These are phyloP conservation scores for Ceratocystis papillata DNA, from an alignment of 2,329 filamentous ascomycete species.

Conservation along the genomic window DNA sequence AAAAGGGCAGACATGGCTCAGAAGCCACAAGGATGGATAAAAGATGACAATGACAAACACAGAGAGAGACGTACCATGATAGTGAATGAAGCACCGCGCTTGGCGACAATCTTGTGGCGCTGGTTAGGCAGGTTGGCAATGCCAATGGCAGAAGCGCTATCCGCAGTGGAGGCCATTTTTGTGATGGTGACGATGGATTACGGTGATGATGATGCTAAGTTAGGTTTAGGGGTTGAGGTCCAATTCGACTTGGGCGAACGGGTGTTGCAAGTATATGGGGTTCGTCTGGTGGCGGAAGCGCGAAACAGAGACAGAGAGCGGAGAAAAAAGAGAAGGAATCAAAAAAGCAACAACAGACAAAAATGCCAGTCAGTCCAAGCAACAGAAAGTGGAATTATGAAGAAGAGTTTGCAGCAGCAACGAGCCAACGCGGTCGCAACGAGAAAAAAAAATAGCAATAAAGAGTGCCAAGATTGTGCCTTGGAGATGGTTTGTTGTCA, in stretches of 20 bases:
- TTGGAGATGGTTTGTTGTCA: constrained; percentile 21
- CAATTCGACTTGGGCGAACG: neutral
- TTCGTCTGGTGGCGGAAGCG: constrained; percentile 21
- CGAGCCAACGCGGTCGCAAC: constrained; percentile 23
- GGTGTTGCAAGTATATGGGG: neutral
- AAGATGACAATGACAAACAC: neutral
- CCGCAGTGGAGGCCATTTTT: constrained; percentile 48
- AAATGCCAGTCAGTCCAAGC: constrained; percentile 11
- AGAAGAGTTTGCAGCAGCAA: constrained; percentile 17
- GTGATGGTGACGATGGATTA: constrained; percentile 23
- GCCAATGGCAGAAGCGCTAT: constrained; percentile 58
- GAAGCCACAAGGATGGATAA: neutral
- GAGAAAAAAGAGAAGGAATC: constrained; percentile 18
- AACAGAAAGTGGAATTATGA: neutral
- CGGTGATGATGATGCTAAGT: constrained; percentile 12
- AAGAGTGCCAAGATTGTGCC: constrained; percentile 14
- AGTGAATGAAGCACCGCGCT: constrained; percentile 93
- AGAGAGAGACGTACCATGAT: constrained; percentile 66
- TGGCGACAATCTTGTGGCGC: constrained; percentile 63
- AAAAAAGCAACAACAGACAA: constrained; percentile 18
- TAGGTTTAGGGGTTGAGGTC: neutral
- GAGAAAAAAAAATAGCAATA: neutral
- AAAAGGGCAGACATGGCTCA: neutral
- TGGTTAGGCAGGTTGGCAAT: constrained; percentile 66
- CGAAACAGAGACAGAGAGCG: constrained; percentile 18